phyloP scores from a whole-genome alignment of 208 protist species.

The Trypanosoma theileri region DNA sequence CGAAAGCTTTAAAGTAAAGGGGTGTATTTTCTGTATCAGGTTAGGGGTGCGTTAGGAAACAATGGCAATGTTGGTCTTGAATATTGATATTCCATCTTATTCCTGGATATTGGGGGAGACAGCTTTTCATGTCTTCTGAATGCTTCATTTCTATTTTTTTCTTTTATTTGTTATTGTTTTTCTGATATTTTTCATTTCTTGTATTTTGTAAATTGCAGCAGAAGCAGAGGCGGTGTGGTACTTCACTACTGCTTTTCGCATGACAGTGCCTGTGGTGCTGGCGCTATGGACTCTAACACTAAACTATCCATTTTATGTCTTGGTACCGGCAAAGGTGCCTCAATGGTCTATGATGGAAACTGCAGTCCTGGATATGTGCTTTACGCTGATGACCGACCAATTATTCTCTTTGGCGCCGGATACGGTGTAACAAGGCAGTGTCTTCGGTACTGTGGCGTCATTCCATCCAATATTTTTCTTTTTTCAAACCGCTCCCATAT shows the following conservation, averaged over 20 bases:
- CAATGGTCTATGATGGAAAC: slow-evolving; percentile 34
- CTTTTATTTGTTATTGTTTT: too few relatives aligned
- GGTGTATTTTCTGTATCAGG: not conserved
- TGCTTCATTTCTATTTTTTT: too few relatives aligned
- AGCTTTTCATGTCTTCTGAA: too few relatives aligned
- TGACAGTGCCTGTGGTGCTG: not conserved
- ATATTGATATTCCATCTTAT: too few relatives aligned
- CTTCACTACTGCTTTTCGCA: too few relatives aligned
- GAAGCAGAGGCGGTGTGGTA: too few relatives aligned
- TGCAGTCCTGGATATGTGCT: slow-evolving; percentile 33
- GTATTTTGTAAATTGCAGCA: too few relatives aligned
- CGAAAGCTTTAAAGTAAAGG: not conserved
- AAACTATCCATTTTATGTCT: slow-evolving; percentile 31
- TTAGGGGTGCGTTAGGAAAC: not conserved
- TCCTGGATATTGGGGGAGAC: too few relatives aligned
- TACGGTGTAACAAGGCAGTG: slow-evolving; percentile 39
- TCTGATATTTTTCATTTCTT: too few relatives aligned
- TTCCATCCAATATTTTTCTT: slow-evolving; percentile 32
- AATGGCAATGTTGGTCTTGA: not conserved
- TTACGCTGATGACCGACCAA: slow-evolving; percentile 16
- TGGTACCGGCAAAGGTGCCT: slow-evolving; percentile 29
- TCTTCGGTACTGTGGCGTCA: slow-evolving; percentile 30
- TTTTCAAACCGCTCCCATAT: slow-evolving; percentile 36
- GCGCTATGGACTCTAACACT: not conserved
- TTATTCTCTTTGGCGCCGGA: slow-evolving; percentile 35